These are phyloP conservation scores for Aspergillus clavatus DNA, from an alignment of 2,329 filamentous ascomycete species.

Conservation along the genomic window DNA sequence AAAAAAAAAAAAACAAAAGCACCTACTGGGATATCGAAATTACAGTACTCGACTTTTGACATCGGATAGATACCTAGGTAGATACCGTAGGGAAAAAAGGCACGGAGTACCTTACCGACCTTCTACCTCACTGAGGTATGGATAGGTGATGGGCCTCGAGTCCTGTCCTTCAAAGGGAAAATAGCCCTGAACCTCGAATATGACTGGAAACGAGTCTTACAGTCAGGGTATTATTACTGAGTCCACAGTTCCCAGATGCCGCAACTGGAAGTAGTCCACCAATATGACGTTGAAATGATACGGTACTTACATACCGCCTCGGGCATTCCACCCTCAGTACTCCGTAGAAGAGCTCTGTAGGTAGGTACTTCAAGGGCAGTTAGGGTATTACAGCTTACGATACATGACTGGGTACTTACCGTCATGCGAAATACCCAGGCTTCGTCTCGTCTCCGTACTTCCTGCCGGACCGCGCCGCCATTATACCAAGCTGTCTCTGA, in stretches of 20 bases:
- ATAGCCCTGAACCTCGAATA: neutral
- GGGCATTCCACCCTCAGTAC: neutral
- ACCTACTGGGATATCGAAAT: too few relatives aligned
- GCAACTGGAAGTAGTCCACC: neutral
- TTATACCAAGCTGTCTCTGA: constrained; percentile 21
- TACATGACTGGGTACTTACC: neutral
- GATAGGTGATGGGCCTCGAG: too few relatives aligned
- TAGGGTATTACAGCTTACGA: neutral
- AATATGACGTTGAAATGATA: neutral
- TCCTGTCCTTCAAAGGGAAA: too few relatives aligned
- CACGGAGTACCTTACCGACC: too few relatives aligned
- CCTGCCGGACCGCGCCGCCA: constrained; percentile 30
- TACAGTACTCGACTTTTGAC: too few relatives aligned
- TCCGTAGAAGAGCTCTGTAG: neutral
- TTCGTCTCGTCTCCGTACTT: neutral
- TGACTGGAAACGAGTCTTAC: neutral
- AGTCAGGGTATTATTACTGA: neutral
- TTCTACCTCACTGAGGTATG: too few relatives aligned
- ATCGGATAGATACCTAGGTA: too few relatives aligned
- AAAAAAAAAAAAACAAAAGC: too few relatives aligned
- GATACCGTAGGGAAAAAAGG: too few relatives aligned
- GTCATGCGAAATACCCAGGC: neutral
- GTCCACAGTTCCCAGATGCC: neutral
- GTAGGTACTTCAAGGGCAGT: neutral
- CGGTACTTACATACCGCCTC: neutral